phyloP scores from a whole-genome alignment of 1,139 yeast species.

The Nakaseomyces glabratus region DNA sequence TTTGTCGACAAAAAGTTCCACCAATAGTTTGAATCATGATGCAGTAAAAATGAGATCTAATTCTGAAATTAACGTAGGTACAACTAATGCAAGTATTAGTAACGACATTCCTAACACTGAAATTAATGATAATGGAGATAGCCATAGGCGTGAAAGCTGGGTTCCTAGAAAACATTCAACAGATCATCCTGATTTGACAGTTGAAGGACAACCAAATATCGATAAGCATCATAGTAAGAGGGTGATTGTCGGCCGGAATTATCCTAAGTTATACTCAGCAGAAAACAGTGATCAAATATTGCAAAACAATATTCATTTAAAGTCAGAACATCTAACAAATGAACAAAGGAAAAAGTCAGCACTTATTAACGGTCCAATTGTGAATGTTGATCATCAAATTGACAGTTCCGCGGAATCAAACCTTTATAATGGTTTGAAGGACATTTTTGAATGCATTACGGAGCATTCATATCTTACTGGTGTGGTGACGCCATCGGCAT shows the following conservation, averaged over 20 bases:
- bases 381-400: constrained; percentile 55
- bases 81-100: too few relatives aligned
- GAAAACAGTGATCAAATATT: constrained; percentile 3
- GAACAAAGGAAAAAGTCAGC: constrained; percentile 80
- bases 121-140: too few relatives aligned
- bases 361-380: constrained; percentile 69
- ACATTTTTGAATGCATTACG: constrained; percentile 72
- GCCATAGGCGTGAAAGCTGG: too few relatives aligned
- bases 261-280: constrained; percentile 1
- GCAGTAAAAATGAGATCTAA: too few relatives aligned
- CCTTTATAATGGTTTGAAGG: constrained; percentile 68
- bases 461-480: constrained; percentile 68
- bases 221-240: constrained; percentile 1
- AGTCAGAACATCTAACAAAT: constrained; percentile 29
- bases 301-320: constrained; percentile 5
- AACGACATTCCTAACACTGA: too few relatives aligned
- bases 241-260: constrained; percentile 3
- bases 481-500: constrained; percentile 70
- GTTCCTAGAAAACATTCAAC: too few relatives aligned
- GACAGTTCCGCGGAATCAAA: constrained; percentile 34
- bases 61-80: too few relatives aligned
- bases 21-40: too few relatives aligned
- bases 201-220: too few relatives aligned
- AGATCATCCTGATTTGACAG: too few relatives aligned
- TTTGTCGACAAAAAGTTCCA: too few relatives aligned